Percentiles rank a stretch among this genome's conserved stretches.
Evolutionary conservation across 495 filamentous ascomycete genomes (phyloP).

Genomic region (Penicillium cataractarum): DNA sequence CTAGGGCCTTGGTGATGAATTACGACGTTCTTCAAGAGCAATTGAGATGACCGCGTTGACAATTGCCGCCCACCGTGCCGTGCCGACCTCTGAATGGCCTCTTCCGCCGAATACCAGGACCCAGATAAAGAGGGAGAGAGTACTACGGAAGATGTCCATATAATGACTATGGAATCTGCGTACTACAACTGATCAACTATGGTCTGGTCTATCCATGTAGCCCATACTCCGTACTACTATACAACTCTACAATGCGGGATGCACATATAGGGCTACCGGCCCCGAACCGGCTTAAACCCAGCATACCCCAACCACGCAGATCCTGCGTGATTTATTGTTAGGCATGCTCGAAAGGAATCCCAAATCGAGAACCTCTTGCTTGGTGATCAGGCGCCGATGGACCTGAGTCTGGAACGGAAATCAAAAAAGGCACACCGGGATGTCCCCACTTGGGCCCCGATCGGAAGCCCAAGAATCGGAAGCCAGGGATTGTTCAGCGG

Average conservation of each 20-base stretch:
- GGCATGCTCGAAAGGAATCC: background rate
- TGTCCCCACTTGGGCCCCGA: background rate
- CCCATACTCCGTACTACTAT: no score
- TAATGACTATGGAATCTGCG: background rate
- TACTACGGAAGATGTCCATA: conserved; percentile 3
- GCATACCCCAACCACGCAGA: conserved; percentile 5
- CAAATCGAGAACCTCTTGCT: background rate
- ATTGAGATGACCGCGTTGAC: conserved; percentile 21
- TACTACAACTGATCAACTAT: no score
- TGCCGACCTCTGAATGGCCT: conserved; percentile 30
- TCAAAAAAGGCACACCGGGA: background rate
- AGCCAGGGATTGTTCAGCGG: conserved; percentile 4
- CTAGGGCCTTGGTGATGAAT: background rate
- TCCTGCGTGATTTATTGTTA: conserved; percentile 21
- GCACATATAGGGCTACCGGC: background rate
- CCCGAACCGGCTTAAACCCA: background rate
- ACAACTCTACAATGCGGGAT: no score
- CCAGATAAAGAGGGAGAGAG: background rate
- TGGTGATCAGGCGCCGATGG: background rate
- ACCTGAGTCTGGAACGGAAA: conserved; percentile 3
- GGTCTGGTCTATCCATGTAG: no score
- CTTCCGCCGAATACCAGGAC: conserved; percentile 20
- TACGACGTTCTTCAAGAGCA: background rate
- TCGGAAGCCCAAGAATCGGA: conserved; percentile 10
- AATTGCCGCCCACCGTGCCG: conserved; percentile 9